These are phyloP conservation scores for Leccinum disarticulatum DNA, from an alignment of 768 basidiomycete species.

Conservation along the genomic window DNA sequence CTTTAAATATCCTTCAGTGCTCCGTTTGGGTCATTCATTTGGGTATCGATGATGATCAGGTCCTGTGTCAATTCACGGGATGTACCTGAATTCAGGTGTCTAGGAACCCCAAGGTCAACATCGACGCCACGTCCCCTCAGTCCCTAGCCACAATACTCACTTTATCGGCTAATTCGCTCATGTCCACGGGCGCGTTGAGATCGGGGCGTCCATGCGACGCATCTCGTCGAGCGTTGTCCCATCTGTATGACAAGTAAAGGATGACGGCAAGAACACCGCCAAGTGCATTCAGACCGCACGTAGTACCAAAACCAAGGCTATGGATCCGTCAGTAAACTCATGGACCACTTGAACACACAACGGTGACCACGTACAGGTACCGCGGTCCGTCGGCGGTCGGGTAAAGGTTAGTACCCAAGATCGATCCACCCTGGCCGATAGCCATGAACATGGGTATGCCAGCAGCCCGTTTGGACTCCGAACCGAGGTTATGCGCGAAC, in stretches of 20 bases:
- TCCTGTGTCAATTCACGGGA: constrained; percentile 8
- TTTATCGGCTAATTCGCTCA: constrained; percentile 64
- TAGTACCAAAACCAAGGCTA: constrained; percentile 56
- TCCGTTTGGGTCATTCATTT: not conserved
- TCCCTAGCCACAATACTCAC: constrained; percentile 30
- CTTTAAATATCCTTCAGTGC: not conserved
- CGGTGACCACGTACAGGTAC: constrained; percentile 51
- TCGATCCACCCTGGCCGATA: constrained; percentile 75
- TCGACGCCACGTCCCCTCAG: not conserved
- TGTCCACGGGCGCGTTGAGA: constrained; percentile 53
- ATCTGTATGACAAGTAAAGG: constrained; percentile 59
- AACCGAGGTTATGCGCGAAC: constrained; percentile 78
- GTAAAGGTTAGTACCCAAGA: constrained; percentile 70
- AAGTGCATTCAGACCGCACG: constrained; percentile 35
- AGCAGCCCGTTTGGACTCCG: constrained; percentile 74
- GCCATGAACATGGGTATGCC: constrained; percentile 80
- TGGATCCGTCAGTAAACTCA: not conserved
- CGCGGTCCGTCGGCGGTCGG: constrained; percentile 61
- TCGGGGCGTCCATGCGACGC: constrained; percentile 49
- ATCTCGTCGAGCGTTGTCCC: constrained; percentile 59
- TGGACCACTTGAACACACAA: not conserved
- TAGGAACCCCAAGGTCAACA: not conserved
- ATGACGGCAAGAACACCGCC: constrained; percentile 36
- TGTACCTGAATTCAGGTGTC: constrained; percentile 25
- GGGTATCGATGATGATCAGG: not conserved